Evolutionary conservation across 768 basidiomycete species (phyloP).

Genomic region (Pisolithus microcarpus): DNA sequence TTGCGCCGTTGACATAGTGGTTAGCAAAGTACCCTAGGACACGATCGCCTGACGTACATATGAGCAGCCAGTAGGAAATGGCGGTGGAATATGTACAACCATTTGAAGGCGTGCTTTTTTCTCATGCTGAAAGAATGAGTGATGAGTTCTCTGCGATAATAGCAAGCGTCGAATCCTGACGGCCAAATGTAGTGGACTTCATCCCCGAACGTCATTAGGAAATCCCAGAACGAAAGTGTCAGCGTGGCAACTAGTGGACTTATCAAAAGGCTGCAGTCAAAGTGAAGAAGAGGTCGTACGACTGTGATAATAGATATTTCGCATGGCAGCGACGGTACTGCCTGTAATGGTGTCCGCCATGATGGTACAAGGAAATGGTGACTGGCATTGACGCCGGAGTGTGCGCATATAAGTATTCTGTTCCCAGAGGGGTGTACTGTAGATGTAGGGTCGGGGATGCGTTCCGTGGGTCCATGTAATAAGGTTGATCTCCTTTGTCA

Average conservation of each 20-base stretch:
- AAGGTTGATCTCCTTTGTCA: too few relatives aligned
- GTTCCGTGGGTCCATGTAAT: too few relatives aligned
- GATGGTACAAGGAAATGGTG: too few relatives aligned
- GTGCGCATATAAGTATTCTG: too few relatives aligned
- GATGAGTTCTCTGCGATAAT: neutral
- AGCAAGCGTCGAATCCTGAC: neutral
- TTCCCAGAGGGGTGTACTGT: too few relatives aligned
- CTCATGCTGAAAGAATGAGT: neutral
- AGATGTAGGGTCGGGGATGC: too few relatives aligned
- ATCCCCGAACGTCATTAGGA: slow-evolving; percentile 10
- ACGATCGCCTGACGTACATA: too few relatives aligned
- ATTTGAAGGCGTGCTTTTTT: neutral
- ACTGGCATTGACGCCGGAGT: too few relatives aligned
- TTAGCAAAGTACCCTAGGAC: too few relatives aligned
- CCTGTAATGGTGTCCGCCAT: too few relatives aligned
- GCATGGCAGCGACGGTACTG: neutral
- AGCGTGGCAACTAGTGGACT: slow-evolving; percentile 1
- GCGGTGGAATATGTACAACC: neutral
- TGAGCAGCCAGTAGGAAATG: too few relatives aligned
- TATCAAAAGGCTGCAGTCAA: too few relatives aligned
- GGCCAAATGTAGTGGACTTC: slow-evolving; percentile 17
- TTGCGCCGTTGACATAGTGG: neutral
- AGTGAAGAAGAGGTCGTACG: neutral
- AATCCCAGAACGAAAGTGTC: slow-evolving; percentile 1
- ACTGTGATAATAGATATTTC: neutral